phyloP scores from a whole-genome alignment of 495 filamentous ascomycete species.

The Penicillium nucicola region DNA sequence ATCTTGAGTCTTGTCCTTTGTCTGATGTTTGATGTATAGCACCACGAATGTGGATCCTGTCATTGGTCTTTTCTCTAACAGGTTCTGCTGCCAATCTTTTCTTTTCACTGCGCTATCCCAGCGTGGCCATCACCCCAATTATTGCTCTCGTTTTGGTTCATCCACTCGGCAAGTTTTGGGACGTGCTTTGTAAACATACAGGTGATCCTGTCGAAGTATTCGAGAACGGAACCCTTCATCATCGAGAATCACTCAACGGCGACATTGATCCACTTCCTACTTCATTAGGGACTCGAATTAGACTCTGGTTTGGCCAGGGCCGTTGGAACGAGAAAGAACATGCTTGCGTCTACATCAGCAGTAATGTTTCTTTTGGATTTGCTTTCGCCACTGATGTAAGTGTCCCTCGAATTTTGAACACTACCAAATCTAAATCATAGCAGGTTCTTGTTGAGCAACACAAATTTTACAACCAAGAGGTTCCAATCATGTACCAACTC shows the following conservation, averaged over 20 bases:
- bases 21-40: conserved; percentile 25
- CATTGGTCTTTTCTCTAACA: conserved; percentile 71
- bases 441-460: conserved; percentile 75
- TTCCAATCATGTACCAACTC: conserved; percentile 70
- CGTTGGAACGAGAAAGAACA: conserved; percentile 86
- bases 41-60: conserved; percentile 81
- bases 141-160: conserved; percentile 81
- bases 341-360: conserved; percentile 82
- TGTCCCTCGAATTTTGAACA: background rate
- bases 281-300: conserved; percentile 26
- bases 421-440: background rate
- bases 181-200: conserved; percentile 58
- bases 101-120: conserved; percentile 81
- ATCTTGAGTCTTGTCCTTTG: background rate
- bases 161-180: conserved; percentile 76
- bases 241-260: conserved; percentile 14
- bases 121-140: conserved; percentile 79
- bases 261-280: conserved; percentile 10
- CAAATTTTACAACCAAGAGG: conserved; percentile 80
- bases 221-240: conserved; percentile 39
- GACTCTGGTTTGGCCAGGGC: conserved; percentile 75
- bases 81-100: conserved; percentile 83
- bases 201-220: conserved; percentile 53
- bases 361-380: conserved; percentile 89
- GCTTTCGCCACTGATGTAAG: conserved; percentile 62